Evolutionary conservation across 768 basidiomycete species (phyloP).

Genomic region (Amanita subjunquillea): DNA sequence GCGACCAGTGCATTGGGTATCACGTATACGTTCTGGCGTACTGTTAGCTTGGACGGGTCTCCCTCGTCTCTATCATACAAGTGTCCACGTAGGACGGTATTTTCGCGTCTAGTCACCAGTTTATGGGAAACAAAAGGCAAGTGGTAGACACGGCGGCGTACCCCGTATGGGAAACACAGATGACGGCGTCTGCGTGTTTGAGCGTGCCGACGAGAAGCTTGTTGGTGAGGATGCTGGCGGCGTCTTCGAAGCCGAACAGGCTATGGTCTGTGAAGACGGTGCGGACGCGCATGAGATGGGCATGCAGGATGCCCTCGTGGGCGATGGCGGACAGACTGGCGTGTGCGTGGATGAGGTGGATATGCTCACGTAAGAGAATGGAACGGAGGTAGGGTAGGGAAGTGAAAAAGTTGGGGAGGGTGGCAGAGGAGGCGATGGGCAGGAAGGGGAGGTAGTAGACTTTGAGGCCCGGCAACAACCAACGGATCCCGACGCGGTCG

Average conservation of each 20-base stretch:
- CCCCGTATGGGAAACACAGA: constrained; percentile 97
- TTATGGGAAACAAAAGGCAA: background rate
- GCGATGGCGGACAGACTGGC: constrained; percentile 85
- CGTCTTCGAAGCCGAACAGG: constrained; percentile 93
- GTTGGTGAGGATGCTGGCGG: constrained; percentile 94
- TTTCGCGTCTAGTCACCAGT: constrained; percentile 66
- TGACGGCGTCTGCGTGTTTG: constrained; percentile 86
- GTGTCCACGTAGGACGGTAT: constrained; percentile 83
- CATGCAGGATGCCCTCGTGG: constrained; percentile 87
- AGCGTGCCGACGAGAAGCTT: constrained; percentile 84
- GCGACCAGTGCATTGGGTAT: constrained; percentile 91
- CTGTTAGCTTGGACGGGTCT: constrained; percentile 31
- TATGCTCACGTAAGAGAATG: constrained; percentile 78
- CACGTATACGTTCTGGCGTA: constrained; percentile 66
- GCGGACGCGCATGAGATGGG: constrained; percentile 76
- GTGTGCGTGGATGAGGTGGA: constrained; percentile 86
- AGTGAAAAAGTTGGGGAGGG: constrained; percentile 88
- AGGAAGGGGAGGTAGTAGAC: constrained; percentile 90
- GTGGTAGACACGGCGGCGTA: constrained; percentile 21
- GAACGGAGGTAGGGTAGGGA: constrained; percentile 87
- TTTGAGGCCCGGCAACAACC: constrained; percentile 80
- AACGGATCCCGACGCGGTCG: constrained; percentile 80
- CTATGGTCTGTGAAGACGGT: constrained; percentile 97
- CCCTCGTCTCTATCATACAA: constrained; percentile 47
- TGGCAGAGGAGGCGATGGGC: constrained; percentile 86